Conservation (phyloP, 192 early-diverging fungal genomes). For the Pilobolus umbonatus region DNA sequence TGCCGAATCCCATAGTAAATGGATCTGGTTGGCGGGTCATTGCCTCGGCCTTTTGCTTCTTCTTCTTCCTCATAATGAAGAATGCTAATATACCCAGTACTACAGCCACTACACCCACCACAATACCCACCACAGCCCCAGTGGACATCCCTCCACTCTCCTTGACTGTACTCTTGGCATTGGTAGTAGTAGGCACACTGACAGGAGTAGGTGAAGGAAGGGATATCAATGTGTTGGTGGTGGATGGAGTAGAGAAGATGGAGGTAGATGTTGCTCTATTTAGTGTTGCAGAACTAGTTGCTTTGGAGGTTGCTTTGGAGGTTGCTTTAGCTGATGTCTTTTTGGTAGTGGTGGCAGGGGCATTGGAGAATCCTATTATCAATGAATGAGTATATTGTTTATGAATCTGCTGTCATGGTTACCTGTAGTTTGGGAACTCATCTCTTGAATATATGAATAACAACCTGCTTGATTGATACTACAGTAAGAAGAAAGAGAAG, state of each 20-base stretch:
- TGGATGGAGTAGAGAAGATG: neutral
- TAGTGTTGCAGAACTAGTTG: neutral
- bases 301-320: neutral
- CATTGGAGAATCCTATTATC: conserved; percentile 1
- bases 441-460: neutral
- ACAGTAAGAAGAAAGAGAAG: neutral
- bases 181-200: neutral
- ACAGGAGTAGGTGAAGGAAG: neutral
- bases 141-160: conserved; percentile 11
- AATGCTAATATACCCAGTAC: conserved; percentile 19
- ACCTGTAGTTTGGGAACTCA: neutral
- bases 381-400: neutral
- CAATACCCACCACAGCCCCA: conserved; percentile 33
- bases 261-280: neutral
- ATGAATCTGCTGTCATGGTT: neutral
- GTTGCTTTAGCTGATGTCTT: neutral
- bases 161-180: neutral
- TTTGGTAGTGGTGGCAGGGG: neutral
- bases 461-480: neutral
- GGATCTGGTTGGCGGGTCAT: conserved; percentile 15
- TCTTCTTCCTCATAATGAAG: conserved; percentile 22
- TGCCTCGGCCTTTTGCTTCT: neutral
- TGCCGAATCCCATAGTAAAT: conserved; percentile 34
- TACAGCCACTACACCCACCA: conserved; percentile 16
- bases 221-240: neutral